phyloP scores from a whole-genome alignment of 2,329 filamentous ascomycete species.

The Epichloe amarillans region DNA sequence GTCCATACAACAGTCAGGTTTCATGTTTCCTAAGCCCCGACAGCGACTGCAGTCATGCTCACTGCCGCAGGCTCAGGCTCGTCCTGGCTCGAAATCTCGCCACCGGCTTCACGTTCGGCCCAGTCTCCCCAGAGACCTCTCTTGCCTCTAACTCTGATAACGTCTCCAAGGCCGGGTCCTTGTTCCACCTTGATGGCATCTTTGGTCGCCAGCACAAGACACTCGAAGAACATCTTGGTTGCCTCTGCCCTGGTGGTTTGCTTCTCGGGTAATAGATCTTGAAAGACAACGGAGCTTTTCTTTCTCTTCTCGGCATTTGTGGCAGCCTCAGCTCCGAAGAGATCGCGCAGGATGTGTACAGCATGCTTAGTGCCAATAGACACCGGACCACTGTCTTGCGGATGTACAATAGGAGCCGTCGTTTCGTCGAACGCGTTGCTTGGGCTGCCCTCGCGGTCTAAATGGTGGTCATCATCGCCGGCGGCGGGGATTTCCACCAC shows the following conservation, averaged over 20 bases:
- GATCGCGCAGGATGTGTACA: constrained; percentile 82
- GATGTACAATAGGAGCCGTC: constrained; percentile 60
- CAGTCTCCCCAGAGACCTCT: constrained; percentile 93
- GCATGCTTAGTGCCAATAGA: constrained; percentile 90
- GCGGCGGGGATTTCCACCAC: constrained; percentile 48
- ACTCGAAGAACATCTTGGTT: constrained; percentile 99
- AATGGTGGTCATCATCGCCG: constrained; percentile 32
- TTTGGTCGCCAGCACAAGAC: constrained; percentile 89
- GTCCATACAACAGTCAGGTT: constrained; percentile 5
- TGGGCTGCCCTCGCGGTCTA: constrained; percentile 29
- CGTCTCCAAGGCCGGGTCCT: constrained; percentile 58
- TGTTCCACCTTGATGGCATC: constrained; percentile 97
- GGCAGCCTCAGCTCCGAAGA: constrained; percentile 64
- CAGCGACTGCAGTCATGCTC: constrained; percentile 21
- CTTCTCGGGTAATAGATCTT: constrained; percentile 74
- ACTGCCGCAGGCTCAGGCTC: constrained; percentile 25
- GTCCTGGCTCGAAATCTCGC: constrained; percentile 42
- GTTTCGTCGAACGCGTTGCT: constrained; percentile 66
- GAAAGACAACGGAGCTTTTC: constrained; percentile 70
- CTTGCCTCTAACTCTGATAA: constrained; percentile 79
- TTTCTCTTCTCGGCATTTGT: constrained; percentile 58
- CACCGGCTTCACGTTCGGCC: constrained; percentile 66
- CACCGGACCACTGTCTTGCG: constrained; percentile 72
- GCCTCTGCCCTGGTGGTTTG: constrained; percentile 77
- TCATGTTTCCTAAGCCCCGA: constrained; percentile 19